Percentiles rank a stretch among this genome's conserved stretches.
phyloP scores from a whole-genome alignment of 768 basidiomycete genomes.

The Pleurotus citrinopileatus region DNA sequence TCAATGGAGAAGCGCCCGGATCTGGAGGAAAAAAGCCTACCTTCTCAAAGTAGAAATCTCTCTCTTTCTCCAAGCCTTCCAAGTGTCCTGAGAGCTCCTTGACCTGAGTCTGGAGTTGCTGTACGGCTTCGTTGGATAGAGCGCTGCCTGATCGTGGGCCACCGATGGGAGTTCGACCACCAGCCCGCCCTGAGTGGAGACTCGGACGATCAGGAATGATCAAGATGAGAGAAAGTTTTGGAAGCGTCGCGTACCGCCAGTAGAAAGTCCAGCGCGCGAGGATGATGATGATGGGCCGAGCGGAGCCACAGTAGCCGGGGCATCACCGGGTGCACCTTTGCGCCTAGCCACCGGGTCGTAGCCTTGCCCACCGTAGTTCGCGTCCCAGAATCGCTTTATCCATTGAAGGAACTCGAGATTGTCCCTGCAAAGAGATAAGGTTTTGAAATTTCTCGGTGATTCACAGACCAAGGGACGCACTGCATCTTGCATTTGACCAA shows the following conservation, averaged over 20 bases:
- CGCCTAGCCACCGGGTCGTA: conserved; percentile 86
- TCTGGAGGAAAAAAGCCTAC: conserved; percentile 36
- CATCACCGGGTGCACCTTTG: conserved; percentile 72
- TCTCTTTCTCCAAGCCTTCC: conserved; percentile 93
- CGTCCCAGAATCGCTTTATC: conserved; percentile 95
- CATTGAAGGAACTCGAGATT: conserved; percentile 99
- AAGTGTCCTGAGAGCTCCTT: conserved; percentile 78
- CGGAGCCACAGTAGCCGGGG: conserved; percentile 78
- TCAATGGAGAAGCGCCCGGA: neutral
- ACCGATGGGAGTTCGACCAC: conserved; percentile 71
- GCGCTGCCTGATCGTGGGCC: conserved; percentile 68
- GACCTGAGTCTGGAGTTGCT: conserved; percentile 71
- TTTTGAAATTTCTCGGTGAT: conserved; percentile 1
- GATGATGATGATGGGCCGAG: conserved; percentile 41
- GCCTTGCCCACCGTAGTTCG: conserved; percentile 80
- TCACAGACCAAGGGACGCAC: conserved; percentile 42
- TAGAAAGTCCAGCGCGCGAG: conserved; percentile 19
- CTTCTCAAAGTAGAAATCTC: conserved; percentile 99
- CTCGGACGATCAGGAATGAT: neutral
- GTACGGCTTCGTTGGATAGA: conserved; percentile 63
- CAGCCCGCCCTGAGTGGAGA: conserved; percentile 39
- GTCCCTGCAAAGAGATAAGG: conserved; percentile 50
- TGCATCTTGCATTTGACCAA: conserved; percentile 99
- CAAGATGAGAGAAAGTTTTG: conserved; percentile 15
- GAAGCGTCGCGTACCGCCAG: neutral